Evolutionary conservation across 2,329 filamentous ascomycete genomes (phyloP).

Genomic region (Nigrospora osmanthi): DNA sequence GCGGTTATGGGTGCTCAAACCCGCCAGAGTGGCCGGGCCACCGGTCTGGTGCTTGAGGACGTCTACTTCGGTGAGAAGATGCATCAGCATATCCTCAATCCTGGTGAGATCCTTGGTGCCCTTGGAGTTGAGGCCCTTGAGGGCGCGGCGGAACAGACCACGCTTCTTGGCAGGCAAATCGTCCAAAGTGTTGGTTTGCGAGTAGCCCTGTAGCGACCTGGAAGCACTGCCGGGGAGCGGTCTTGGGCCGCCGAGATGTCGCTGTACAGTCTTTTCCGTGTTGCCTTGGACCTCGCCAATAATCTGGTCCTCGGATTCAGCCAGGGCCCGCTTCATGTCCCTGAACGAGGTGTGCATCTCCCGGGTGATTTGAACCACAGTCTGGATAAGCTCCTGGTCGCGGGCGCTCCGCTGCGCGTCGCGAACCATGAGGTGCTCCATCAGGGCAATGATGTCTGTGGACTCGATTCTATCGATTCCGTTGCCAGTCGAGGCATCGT

Average conservation of each 20-base stretch:
- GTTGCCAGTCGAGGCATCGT: slow-evolving; percentile 79
- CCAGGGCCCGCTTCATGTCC: slow-evolving; percentile 87
- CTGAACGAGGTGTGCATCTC: slow-evolving; percentile 97
- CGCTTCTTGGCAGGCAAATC: slow-evolving; percentile 69
- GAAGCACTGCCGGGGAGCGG: slow-evolving; percentile 64
- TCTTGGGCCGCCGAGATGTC: slow-evolving; percentile 75
- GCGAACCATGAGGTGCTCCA: slow-evolving; percentile 97
- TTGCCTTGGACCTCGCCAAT: slow-evolving; percentile 82
- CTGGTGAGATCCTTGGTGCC: slow-evolving; percentile 80
- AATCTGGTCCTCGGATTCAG: slow-evolving; percentile 82
- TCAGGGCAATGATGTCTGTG: slow-evolving; percentile 91
- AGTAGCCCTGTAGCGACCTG: slow-evolving; percentile 46
- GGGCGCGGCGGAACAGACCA: slow-evolving; percentile 88
- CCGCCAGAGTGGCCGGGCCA: slow-evolving; percentile 20
- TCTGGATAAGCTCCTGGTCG: slow-evolving; percentile 93
- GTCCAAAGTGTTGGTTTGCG: slow-evolving; percentile 46
- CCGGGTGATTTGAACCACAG: slow-evolving; percentile 84
- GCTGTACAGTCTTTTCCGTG: slow-evolving; percentile 77
- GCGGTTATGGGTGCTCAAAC: slow-evolving; percentile 41
- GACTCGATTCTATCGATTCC: slow-evolving; percentile 90
- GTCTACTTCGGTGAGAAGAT: slow-evolving; percentile 87
- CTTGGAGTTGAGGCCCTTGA: slow-evolving; percentile 83
- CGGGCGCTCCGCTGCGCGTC: slow-evolving; percentile 94
- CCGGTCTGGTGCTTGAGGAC: slow-evolving; percentile 60
- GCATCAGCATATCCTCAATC: slow-evolving; percentile 87